A percentile compares a stretch with the other conserved stretches of the same genome.
phyloP scores from a whole-genome alignment of 257 asterid species.

The Fraxinus pennsylvanica region DNA sequence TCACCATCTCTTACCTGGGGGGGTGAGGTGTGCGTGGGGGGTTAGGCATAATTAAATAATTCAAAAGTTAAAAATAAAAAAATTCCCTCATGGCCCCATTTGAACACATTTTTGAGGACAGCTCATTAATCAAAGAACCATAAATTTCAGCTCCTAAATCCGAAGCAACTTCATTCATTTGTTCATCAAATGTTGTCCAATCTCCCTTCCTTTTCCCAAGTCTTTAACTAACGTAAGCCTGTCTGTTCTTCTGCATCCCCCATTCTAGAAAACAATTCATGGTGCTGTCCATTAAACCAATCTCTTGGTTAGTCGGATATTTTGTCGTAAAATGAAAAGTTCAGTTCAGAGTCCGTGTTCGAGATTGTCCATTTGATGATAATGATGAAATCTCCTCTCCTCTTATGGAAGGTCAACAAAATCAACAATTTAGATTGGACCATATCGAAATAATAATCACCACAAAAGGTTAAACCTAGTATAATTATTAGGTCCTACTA shows the following conservation, averaged over 20 bases:
- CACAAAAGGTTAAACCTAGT: too few species aligned
- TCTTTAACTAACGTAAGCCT: slow-evolving; percentile 51
- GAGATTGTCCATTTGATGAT: too few species aligned
- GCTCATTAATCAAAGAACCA: slow-evolving; percentile 53
- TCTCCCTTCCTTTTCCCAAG: slow-evolving; percentile 58
- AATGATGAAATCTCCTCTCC: too few species aligned
- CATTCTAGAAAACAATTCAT: slow-evolving; percentile 36
- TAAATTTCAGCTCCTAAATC: slow-evolving; percentile 62
- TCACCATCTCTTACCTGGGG: neutral
- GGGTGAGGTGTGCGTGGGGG: too few species aligned
- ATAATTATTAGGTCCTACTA: too few species aligned
- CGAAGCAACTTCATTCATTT: slow-evolving; percentile 44
- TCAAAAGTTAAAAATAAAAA: too few species aligned
- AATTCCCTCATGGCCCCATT: neutral
- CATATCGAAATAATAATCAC: too few species aligned
- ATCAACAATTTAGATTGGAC: too few species aligned
- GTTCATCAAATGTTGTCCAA: slow-evolving; percentile 55
- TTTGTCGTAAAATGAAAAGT: slow-evolving; percentile 12
- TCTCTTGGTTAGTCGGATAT: slow-evolving; percentile 36
- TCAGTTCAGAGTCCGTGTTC: too few species aligned
- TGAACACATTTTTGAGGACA: neutral
- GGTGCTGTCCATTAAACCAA: slow-evolving; percentile 51
- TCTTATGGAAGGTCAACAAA: too few species aligned
- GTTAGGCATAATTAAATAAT: too few species aligned
- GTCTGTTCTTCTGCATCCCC: slow-evolving; percentile 47